phyloP scores from a whole-genome alignment of 2,329 filamentous ascomycete genomes.

The Sporothrix phasma region DNA sequence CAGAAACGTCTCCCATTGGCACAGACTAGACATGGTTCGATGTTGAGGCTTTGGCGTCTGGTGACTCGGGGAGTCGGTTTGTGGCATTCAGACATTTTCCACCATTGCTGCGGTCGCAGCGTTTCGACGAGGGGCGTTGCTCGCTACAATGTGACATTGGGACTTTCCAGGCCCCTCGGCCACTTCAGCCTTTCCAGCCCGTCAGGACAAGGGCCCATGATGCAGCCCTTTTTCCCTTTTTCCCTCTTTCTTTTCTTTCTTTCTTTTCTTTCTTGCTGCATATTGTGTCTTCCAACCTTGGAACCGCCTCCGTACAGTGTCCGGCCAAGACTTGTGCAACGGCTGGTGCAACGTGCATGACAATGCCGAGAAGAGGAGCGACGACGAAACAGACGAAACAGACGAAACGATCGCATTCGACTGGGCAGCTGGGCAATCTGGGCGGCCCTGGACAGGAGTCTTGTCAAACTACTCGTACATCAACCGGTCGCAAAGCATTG shows the following conservation, averaged over 20 bases:
- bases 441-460: neutral
- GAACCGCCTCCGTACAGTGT: too few species aligned
- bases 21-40: neutral
- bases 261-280: neutral
- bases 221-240: neutral
- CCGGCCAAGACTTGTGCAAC: too few species aligned
- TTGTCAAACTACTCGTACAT: neutral
- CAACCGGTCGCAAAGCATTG: too few species aligned
- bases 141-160: neutral
- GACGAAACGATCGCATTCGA: neutral
- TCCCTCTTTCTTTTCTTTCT: neutral
- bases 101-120: neutral
- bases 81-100: neutral
- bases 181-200: too few species aligned
- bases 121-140: slow-evolving; percentile 1
- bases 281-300: too few species aligned
- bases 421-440: neutral
- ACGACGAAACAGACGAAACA: neutral
- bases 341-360: slow-evolving; percentile 1
- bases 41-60: neutral
- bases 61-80: neutral
- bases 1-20: neutral
- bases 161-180: too few species aligned
- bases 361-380: neutral
- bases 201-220: neutral